Evolutionary conservation across 805 yeast genomes (phyloP).

Genomic region (Candida easanensis): DNA sequence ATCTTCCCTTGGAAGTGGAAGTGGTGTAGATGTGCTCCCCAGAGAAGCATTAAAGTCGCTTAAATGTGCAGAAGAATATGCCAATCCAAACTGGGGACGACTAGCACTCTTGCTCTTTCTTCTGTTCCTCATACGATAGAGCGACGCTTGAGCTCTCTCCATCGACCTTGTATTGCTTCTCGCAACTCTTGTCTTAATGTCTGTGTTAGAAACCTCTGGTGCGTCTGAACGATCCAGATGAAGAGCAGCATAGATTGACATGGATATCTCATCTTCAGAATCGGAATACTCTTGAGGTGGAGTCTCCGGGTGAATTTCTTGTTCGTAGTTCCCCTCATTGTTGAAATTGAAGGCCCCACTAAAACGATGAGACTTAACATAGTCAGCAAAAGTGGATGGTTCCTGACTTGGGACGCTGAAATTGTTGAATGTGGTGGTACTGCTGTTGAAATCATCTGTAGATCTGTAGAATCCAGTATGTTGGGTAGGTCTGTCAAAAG

Average conservation of each 20-base stretch:
- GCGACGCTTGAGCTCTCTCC: conserved; percentile 65
- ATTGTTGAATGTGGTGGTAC: conserved; percentile 1
- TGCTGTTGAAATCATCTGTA: conserved; percentile 8
- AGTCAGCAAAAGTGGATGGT: conserved; percentile 27
- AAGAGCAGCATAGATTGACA: conserved; percentile 63
- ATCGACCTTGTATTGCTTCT: conserved; percentile 44
- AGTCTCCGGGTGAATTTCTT: conserved; percentile 3
- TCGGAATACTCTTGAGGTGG: conserved; percentile 15
- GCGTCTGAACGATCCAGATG: conserved; percentile 33
- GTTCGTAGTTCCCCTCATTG: conserved; percentile 12
- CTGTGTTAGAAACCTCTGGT: conserved; percentile 26
- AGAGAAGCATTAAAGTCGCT: conserved; percentile 9
- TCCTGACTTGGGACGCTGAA: conserved; percentile 2
- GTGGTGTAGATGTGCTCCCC: not conserved
- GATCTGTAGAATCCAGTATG: conserved; percentile 13
- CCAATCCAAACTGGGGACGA: conserved; percentile 28
- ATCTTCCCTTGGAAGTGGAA: not conserved
- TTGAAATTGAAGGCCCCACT: conserved; percentile 24
- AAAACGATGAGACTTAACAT: conserved; percentile 21
- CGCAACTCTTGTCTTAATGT: conserved; percentile 32
- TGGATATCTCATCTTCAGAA: conserved; percentile 62
- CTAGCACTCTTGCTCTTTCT: conserved; percentile 48
- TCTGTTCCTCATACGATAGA: conserved; percentile 57
- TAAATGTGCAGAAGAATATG: conserved; percentile 19
- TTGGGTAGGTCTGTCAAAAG: conserved; percentile 17